A percentile compares a stretch with the other conserved stretches of the same genome.
phyloP scores from a whole-genome alignment of 2,329 filamentous ascomycete species.

The Curvularia verruculosa region DNA sequence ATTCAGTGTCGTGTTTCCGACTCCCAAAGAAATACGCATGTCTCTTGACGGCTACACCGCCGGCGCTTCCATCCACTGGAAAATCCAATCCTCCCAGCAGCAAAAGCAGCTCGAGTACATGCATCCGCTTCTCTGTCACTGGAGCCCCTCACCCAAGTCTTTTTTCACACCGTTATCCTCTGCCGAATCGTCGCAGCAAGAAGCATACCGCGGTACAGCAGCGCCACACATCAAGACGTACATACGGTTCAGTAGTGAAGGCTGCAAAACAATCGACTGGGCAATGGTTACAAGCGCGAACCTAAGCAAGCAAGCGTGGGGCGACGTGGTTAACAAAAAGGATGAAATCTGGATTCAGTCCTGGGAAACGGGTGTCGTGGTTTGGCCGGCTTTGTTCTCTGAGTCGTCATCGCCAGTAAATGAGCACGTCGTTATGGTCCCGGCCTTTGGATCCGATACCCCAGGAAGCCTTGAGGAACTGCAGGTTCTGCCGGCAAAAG shows the following conservation, averaged over 20 bases:
- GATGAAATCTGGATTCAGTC: conserved; percentile 74
- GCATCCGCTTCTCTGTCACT: conserved; percentile 73
- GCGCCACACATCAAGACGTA: conserved; percentile 93
- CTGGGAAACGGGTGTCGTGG: conserved; percentile 81
- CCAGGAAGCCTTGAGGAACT: conserved; percentile 13
- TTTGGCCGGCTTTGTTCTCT: conserved; percentile 71
- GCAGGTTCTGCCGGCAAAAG: background rate
- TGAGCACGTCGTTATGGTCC: conserved; percentile 62
- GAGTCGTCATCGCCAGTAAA: background rate
- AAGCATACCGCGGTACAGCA: conserved; percentile 59
- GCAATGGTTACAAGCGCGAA: conserved; percentile 91
- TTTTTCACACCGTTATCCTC: background rate
- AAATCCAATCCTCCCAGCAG: conserved; percentile 72
- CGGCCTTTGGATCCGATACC: conserved; percentile 62
- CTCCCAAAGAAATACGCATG: conserved; percentile 74
- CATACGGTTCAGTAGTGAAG: conserved; percentile 62
- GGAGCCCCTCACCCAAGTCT: conserved; percentile 58
- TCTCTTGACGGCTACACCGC: conserved; percentile 80
- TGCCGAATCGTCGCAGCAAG: background rate
- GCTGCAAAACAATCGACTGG: conserved; percentile 72
- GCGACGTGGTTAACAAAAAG: conserved; percentile 62
- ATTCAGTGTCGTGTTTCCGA: conserved; percentile 81
- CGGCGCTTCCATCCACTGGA: conserved; percentile 82
- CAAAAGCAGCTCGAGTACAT: conserved; percentile 76
- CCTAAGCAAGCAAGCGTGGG: conserved; percentile 88